Evolutionary conservation across 768 basidiomycete genomes (phyloP), one percentile per base, ranked within the genome.

Genomic region (Pleurotus djamor): DNA sequence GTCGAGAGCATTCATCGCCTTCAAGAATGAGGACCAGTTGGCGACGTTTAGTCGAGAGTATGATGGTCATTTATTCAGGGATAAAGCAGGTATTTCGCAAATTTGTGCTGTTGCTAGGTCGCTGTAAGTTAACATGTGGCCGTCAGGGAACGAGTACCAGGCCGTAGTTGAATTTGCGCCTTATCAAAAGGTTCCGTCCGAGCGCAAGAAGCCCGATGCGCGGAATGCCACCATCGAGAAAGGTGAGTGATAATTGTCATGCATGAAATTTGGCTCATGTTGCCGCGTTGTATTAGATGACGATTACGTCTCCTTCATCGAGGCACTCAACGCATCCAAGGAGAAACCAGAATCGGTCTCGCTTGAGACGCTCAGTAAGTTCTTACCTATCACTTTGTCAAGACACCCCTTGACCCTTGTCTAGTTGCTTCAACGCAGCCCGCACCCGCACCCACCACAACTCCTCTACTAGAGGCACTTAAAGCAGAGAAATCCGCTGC

Each of bases 121-220:
- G 17, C 34, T n/a, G 51, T 28, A 28, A 28, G 21, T 28, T 28
- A 3, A 28, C 21, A 57, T 44, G 41, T 13, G 17, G 41, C 37
- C 8, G 16, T 12, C 33, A 96, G 96, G 96, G 13, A 89, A 88
- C 66, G 93, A 96, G 69, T 92, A 86, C 2, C 81, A 88, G 51
- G 95, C 92, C 1, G 79, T 97, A 4, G 94, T 99, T 5, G 96
- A 99, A 72, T 98, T 91, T 67, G 91, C 97, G 0, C 94, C 95
- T 4, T 92, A 89, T 63, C 95, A 94, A 71, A 97, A 94, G 68
- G 73, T 89, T 9, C 92, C 95, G 0, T 68, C 81, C 0, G 86
- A 89, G 72, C 87, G 86, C 71, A 78, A 75, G 74, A 98, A 96
- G 73, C 69, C 71, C 0, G 96, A 99, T 66, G 82, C 82, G 37